Conservation (phyloP, 495 filamentous ascomycete genomes). For the Filosporella fistucella region DNA sequence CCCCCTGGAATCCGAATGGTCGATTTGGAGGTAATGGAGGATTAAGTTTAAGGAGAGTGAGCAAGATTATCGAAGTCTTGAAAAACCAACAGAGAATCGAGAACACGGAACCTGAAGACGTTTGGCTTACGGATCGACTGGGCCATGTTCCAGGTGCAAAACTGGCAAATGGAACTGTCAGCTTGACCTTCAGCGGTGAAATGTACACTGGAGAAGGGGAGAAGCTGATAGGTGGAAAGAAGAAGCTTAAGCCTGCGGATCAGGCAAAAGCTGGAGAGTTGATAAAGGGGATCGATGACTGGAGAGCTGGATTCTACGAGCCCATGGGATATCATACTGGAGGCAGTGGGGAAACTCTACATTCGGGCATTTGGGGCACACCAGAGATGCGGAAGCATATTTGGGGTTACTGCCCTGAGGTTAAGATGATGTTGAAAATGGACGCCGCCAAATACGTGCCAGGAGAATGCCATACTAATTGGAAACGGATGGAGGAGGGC, state of each 20-base stretch:
- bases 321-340: conserved; percentile 53
- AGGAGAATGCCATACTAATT: conserved; percentile 29
- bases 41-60: conserved; percentile 40
- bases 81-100: conserved; percentile 33
- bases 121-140: conserved; percentile 43
- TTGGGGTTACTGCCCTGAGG: conserved; percentile 47
- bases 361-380: conserved; percentile 36
- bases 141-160: conserved; percentile 34
- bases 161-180: conserved; percentile 39
- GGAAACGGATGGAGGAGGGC: conserved; percentile 29
- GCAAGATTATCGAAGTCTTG: conserved; percentile 40
- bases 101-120: conserved; percentile 38
- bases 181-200: conserved; percentile 40
- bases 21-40: conserved; percentile 45
- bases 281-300: conserved; percentile 34
- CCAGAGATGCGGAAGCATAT: conserved; percentile 36
- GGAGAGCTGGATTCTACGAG: conserved; percentile 40
- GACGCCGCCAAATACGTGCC: conserved; percentile 37
- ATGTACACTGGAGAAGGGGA: conserved; percentile 26
- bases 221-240: conserved; percentile 15
- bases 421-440: conserved; percentile 48
- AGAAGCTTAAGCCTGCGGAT: conserved; percentile 17
- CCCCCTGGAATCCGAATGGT: conserved; percentile 39
- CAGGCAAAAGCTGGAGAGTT: conserved; percentile 26
- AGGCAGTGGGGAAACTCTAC: conserved; percentile 32